Conservation (phyloP, 1,139 yeast species). For the Scheffersomyces segobiensis region DNA sequence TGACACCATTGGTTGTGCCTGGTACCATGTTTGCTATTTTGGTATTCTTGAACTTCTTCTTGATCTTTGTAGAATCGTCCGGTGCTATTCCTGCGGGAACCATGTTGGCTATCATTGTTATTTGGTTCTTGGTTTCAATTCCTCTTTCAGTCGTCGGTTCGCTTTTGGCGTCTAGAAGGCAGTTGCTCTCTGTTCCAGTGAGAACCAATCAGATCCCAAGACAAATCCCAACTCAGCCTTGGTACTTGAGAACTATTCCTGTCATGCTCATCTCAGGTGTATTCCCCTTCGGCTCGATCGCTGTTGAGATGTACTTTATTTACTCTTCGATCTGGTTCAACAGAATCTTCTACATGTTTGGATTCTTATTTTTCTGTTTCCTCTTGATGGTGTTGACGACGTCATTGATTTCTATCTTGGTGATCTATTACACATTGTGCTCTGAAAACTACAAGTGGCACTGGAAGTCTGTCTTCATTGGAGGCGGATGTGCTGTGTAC, state of each 20-base stretch:
- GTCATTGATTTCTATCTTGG: slow-evolving; percentile 73
- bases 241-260: slow-evolving; percentile 71
- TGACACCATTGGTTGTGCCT: slow-evolving; percentile 86
- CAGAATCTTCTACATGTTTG: slow-evolving; percentile 95
- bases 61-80: slow-evolving; percentile 76
- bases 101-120: slow-evolving; percentile 72
- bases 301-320: slow-evolving; percentile 89
- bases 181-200: slow-evolving; percentile 66
- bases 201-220: slow-evolving; percentile 93
- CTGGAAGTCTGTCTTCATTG: slow-evolving; percentile 87
- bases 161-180: slow-evolving; percentile 68
- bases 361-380: slow-evolving; percentile 88
- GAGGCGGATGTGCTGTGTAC: slow-evolving; percentile 88
- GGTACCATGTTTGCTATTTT: slow-evolving; percentile 67
- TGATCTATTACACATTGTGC: slow-evolving; percentile 83
- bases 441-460: slow-evolving; percentile 96
- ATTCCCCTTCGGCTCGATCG: slow-evolving; percentile 92
- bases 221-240: slow-evolving; percentile 90
- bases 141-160: slow-evolving; percentile 87
- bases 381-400: slow-evolving; percentile 81
- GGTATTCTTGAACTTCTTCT: slow-evolving; percentile 74
- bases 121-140: slow-evolving; percentile 85
- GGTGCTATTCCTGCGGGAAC: slow-evolving; percentile 96
- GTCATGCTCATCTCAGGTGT: slow-evolving; percentile 80
- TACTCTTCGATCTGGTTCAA: slow-evolving; percentile 93